These are phyloP conservation scores for Cercospora sp. DNA, from an alignment of 2,329 filamentous ascomycete genomes.

Conservation along the genomic window DNA sequence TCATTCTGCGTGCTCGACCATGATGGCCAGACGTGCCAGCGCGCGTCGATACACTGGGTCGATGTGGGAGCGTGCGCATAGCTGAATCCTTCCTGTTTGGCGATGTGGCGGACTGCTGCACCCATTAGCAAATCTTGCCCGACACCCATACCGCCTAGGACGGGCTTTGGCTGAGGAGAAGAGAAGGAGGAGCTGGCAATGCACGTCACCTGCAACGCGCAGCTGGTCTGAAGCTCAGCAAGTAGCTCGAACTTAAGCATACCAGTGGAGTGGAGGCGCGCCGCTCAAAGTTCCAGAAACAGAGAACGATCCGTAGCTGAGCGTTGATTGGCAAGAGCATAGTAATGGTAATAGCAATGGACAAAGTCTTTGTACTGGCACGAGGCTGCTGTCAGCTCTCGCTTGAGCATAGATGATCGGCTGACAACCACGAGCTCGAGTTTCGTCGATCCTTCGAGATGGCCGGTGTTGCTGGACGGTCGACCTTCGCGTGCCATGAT, in stretches of 20 bases:
- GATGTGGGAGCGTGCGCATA: background rate
- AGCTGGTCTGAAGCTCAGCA: slow-evolving; percentile 8
- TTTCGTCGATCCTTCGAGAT: background rate
- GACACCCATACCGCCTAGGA: background rate
- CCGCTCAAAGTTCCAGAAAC: background rate
- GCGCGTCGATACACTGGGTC: background rate
- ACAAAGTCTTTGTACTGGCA: slow-evolving; percentile 12
- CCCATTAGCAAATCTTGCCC: background rate
- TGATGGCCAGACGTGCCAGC: background rate
- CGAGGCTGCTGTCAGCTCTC: background rate
- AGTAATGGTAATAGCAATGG: background rate
- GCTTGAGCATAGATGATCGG: background rate
- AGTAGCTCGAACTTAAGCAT: background rate
- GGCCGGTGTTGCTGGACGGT: background rate
- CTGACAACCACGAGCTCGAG: background rate
- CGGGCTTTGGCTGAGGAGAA: background rate
- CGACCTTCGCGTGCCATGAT: background rate
- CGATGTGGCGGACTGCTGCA: slow-evolving; percentile 1
- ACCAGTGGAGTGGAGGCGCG: background rate
- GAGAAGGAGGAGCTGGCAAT: background rate
- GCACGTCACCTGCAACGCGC: slow-evolving; percentile 3
- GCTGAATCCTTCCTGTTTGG: background rate
- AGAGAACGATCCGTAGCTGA: slow-evolving; percentile 1
- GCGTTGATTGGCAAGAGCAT: background rate
- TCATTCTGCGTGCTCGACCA: background rate